Base-by-base conservation (phyloP, 495 filamentous ascomycete genomes). In the Penicillium steckii region DNA sequence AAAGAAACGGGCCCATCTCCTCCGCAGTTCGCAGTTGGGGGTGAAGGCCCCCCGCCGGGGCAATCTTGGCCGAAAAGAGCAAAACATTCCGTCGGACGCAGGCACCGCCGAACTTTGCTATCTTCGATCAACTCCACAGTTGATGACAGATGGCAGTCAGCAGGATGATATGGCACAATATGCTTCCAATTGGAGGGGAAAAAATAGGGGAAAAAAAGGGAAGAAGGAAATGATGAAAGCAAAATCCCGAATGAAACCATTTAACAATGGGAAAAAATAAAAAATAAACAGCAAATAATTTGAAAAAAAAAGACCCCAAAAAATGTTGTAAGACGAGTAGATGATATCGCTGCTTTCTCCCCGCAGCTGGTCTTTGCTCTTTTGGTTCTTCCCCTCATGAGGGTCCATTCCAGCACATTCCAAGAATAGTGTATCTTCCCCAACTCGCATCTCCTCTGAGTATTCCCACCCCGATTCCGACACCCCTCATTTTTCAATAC, bases 61-160 rank as follows among this genome's bases (percentile, higher is more conserved):
- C 33, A 54, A 44, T 17, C 2, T 9, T 21, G 40, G 26, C 61
- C 61, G 18, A 51, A 61, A 64, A 19, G 41, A 61, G 61, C 22
- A 61, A 57, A 50, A 4, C 10, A 46, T 48, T 38, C 61, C 61
- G 52, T 45, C 2, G 21, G 8, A 10, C 19, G 27, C 29, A 43
- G 9, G 1, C 12, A n/a, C 15, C n/a, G 37, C 30, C 44, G 22
- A 21, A 23, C 26, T 32, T 33, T 47, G n/a, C 25, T 15, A 4
- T 24, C 23, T 30, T 45, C 24, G 43, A 27, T 15, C 10, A 17
- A 37, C 33, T 37, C 33, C 8, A 13, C 33, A 37, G n/a, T 15
- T 4, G 3, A n/a, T n/a, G n/a, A n/a, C n/a, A n/a, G n/a, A n/a
- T n/a, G n/a, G n/a, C 3, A 18, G 13, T 37, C 33, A 17, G n/a